Base-by-base conservation (phyloP, 345 rosid species). In the Eucalyptus sideroxylon region DNA sequence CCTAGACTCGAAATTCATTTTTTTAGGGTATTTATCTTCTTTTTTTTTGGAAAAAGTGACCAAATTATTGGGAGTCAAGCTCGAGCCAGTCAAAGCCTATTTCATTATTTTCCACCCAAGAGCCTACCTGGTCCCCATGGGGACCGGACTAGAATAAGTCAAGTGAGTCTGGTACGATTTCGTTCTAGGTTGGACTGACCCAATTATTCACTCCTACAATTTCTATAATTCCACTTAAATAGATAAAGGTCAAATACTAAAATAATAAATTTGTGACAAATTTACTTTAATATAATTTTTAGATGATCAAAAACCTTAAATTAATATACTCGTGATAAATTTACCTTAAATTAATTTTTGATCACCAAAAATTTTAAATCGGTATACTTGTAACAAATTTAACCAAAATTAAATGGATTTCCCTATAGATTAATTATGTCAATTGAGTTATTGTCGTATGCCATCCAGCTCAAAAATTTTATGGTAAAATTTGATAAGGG, bases 331-430 rank as follows among this genome's bases (percentile, higher is more conserved):
- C 1, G 1, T 56, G 2, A 24, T 23, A 24, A 56, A 24, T 56
- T 24, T 24, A 56, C 0, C 6, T 26, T 0, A 56, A 56, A 24
- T 9, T 56, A 5, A 56, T 56, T 53, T 19, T 53, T 0, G 10
- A 53, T 19, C 4, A 8, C 10, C 2, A 24, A 56, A 56, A 56
- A 1, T 24, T 24, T 56, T 0, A 56, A 56, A 56, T 0, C 1
- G 3, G 0, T 24, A 56, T 0, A 10, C 13, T 4, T 10, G 1
- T 56, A 0, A 56, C 3, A 56, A 24, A 24, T 56, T 56, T 24
- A 4, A 24, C 1, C 2, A 0, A 56, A 24, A 24, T 9, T 4
- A 0, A 0, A 56, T 56, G 0, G 1, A 56, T 56, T 56, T 56
- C 6, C 62, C 0, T 4, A 24, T 56, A 24, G 1, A 56, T 24